A percentile compares a stretch with the other conserved stretches of the same genome.
These are phyloP conservation scores for Toxicodendron radicans DNA, from an alignment of 345 rosid species.

Conservation along the genomic window DNA sequence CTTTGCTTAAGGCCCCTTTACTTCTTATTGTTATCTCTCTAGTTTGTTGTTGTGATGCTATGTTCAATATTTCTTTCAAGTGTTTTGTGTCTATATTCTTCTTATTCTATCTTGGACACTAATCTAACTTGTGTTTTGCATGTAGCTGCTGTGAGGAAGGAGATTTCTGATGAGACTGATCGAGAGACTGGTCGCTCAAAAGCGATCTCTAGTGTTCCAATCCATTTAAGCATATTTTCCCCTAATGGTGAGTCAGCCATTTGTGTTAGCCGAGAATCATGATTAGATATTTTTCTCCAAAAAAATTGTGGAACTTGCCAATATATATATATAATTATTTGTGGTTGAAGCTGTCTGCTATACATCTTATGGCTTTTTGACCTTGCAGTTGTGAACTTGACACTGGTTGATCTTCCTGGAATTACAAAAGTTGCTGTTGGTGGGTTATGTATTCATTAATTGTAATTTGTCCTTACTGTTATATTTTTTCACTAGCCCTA, in stretches of 20 bases:
- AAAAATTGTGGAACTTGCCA: neutral
- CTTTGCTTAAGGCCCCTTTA: neutral
- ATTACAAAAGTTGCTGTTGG: conserved; percentile 98
- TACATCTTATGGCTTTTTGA: conserved; percentile 9
- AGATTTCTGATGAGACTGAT: conserved; percentile 93
- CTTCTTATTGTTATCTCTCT: conserved; percentile 1
- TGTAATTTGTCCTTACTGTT: conserved; percentile 12
- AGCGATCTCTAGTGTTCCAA: conserved; percentile 83
- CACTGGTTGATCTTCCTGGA: conserved; percentile 94
- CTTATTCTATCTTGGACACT: conserved; percentile 5
- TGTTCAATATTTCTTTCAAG: neutral
- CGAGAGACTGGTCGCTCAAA: conserved; percentile 90
- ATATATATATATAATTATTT: neutral
- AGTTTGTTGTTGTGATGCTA: conserved; percentile 1
- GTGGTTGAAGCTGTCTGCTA: neutral
- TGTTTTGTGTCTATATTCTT: conserved; percentile 11
- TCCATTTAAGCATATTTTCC: conserved; percentile 91
- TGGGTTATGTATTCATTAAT: conserved; percentile 32
- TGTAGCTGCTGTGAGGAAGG: conserved; percentile 88
- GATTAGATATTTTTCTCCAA: neutral
- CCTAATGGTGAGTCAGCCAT: conserved; percentile 70
- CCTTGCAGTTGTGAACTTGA: conserved; percentile 87
- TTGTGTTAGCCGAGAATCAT: neutral
- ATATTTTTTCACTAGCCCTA: neutral
- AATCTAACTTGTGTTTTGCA: conserved; percentile 15